Conservation (phyloP, 495 filamentous ascomycete genomes). For the Xylaria intraflava region DNA sequence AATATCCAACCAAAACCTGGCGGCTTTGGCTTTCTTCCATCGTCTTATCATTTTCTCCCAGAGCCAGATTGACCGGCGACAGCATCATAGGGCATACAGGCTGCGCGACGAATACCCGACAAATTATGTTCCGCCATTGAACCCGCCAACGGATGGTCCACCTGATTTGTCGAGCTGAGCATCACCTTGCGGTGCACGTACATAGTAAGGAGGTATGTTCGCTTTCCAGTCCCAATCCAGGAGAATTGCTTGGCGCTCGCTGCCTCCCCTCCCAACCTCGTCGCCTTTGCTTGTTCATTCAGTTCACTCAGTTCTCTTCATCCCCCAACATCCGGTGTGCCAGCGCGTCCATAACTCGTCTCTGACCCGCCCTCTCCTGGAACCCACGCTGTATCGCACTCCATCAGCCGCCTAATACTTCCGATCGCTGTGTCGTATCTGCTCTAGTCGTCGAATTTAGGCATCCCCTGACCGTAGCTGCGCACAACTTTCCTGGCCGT, state of each 20-base stretch:
- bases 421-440: not conserved
- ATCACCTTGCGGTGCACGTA: constrained; percentile 13
- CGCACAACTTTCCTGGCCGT: constrained; percentile 5
- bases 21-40: no score
- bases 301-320: not conserved
- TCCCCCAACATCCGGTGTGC: no score
- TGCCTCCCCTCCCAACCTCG: constrained; percentile 14
- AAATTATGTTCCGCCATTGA: not conserved
- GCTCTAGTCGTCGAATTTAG: not conserved
- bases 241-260: constrained; percentile 6
- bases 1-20: no score
- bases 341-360: no score
- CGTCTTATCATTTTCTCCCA: no score
- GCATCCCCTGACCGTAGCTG: constrained; percentile 4
- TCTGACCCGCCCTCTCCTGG: not conserved
- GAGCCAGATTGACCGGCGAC: no score
- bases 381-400: not conserved
- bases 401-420: not conserved
- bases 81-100: no score
- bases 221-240: not conserved
- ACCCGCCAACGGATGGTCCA: not conserved
- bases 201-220: no score
- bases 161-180: constrained; percentile 6
- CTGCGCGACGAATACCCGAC: no score
- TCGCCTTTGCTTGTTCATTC: constrained; percentile 2